Evolutionary conservation across 148 eudicot species (phyloP).

Genomic region (Linanthus parryae): DNA sequence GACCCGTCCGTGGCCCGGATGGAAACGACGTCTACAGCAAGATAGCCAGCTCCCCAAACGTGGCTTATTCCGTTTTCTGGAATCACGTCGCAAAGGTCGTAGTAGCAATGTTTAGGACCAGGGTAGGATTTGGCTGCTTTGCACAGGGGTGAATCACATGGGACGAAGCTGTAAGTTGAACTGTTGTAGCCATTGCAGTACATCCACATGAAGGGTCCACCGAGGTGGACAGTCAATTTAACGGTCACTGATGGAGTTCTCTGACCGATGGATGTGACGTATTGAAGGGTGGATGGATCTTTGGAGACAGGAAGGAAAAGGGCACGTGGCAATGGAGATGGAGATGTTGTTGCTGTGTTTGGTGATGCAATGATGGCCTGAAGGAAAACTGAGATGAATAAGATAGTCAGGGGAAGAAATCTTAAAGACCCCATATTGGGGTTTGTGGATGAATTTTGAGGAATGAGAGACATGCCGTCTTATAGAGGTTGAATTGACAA

Average conservation of each 20-base stretch:
- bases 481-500: too few species aligned
- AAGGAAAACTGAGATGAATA: too few species aligned
- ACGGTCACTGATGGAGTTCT: constrained; percentile 41
- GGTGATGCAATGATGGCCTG: too few species aligned
- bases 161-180: constrained; percentile 43
- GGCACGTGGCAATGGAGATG: constrained; percentile 23
- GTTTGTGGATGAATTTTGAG: too few species aligned
- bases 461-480: too few species aligned
- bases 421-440: constrained; percentile 17
- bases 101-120: constrained; percentile 15
- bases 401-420: constrained; percentile 11
- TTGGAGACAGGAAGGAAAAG: constrained; percentile 42
- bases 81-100: constrained; percentile 22
- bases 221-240: constrained; percentile 33
- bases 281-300: constrained; percentile 41
- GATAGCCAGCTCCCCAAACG: constrained; percentile 12
- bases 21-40: neutral
- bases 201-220: constrained; percentile 40
- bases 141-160: constrained; percentile 50
- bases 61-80: constrained; percentile 21
- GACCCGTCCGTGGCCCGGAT: neutral
- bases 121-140: constrained; percentile 11
- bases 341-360: constrained; percentile 5
- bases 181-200: constrained; percentile 34
- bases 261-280: constrained; percentile 35